phyloP scores from a whole-genome alignment of 768 basidiomycete species.

The Suillus luteus region DNA sequence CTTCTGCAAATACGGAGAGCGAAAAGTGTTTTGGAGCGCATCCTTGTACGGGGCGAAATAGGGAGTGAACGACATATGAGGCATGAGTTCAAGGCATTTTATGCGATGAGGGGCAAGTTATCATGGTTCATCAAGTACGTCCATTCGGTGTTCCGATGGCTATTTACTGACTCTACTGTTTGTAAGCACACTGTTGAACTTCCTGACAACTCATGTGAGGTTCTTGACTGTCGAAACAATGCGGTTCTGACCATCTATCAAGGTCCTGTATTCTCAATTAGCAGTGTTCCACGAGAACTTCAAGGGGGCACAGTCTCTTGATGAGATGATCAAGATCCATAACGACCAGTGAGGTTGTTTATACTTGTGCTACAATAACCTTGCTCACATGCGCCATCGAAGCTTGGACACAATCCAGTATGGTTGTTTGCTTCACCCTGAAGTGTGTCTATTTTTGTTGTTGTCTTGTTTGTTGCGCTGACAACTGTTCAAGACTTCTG shows the following conservation, averaged over 20 bases:
- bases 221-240: neutral
- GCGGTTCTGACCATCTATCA: constrained; percentile 9
- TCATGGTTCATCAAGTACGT: constrained; percentile 87
- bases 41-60: constrained; percentile 59
- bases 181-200: constrained; percentile 62
- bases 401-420: constrained; percentile 63
- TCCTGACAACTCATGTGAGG: constrained; percentile 71
- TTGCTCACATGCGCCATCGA: constrained; percentile 6
- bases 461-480: constrained; percentile 6
- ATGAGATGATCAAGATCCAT: constrained; percentile 74
- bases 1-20: constrained; percentile 74
- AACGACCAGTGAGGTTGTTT: constrained; percentile 59
- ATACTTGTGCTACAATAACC: neutral
- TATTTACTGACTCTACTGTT: constrained; percentile 13
- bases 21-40: constrained; percentile 69
- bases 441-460: constrained; percentile 42
- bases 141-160: neutral
- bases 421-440: constrained; percentile 63
- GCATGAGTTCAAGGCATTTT: constrained; percentile 66
- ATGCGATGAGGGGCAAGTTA: constrained; percentile 72
- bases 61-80: constrained; percentile 35
- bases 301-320: constrained; percentile 58
- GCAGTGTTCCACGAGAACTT: constrained; percentile 60
- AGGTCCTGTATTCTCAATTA: constrained; percentile 73
- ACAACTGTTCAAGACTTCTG: constrained; percentile 49